Evolutionary conservation across 1,284 basidiomycete species (phyloP).

Genomic region (Taiwanofungus camphoratus): DNA sequence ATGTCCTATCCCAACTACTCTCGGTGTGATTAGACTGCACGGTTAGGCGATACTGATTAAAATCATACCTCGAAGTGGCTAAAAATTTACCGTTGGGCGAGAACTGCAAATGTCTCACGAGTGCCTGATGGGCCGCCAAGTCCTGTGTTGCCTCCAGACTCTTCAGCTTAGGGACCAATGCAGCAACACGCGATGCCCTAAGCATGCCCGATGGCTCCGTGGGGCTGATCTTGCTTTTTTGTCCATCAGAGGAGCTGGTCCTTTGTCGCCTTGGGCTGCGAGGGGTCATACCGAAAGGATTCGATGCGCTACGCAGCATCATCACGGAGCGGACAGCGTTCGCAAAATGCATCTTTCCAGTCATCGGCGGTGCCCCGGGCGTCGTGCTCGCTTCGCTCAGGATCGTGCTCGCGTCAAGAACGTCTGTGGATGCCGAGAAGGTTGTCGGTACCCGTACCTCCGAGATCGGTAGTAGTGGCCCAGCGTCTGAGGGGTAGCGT

Average conservation of each 20-base stretch:
- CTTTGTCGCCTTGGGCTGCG: slow-evolving; percentile 32
- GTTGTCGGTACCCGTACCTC: slow-evolving; percentile 17
- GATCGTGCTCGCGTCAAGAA: slow-evolving; percentile 17
- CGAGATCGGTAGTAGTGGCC: slow-evolving; percentile 17
- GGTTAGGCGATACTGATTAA: too few relatives aligned
- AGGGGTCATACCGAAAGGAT: slow-evolving; percentile 22
- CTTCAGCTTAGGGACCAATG: slow-evolving; percentile 53
- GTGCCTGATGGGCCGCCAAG: slow-evolving; percentile 55
- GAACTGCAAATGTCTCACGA: slow-evolving; percentile 67
- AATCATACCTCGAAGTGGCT: slow-evolving; percentile 65
- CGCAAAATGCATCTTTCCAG: slow-evolving; percentile 32
- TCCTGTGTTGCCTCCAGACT: slow-evolving; percentile 54
- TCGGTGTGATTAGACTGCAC: too few relatives aligned
- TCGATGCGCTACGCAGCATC: slow-evolving; percentile 34
- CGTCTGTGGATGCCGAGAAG: slow-evolving; percentile 22
- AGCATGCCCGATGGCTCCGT: slow-evolving; percentile 33
- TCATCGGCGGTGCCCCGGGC: slow-evolving; percentile 9
- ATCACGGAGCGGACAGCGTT: slow-evolving; percentile 44
- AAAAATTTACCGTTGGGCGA: slow-evolving; percentile 66
- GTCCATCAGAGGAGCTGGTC: slow-evolving; percentile 39
- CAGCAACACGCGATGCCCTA: slow-evolving; percentile 47
- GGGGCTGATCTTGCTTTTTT: slow-evolving; percentile 11
- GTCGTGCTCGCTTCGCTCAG: slow-evolving; percentile 15
- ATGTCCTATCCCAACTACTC: slow-evolving; percentile 77
- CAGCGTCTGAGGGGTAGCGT: slow-evolving; percentile 15